A percentile compares a stretch with the other conserved stretches of the same genome.
These are phyloP conservation scores for Talaromyces sp. DNA, from an alignment of 2,329 filamentous ascomycete genomes.

Conservation along the genomic window DNA sequence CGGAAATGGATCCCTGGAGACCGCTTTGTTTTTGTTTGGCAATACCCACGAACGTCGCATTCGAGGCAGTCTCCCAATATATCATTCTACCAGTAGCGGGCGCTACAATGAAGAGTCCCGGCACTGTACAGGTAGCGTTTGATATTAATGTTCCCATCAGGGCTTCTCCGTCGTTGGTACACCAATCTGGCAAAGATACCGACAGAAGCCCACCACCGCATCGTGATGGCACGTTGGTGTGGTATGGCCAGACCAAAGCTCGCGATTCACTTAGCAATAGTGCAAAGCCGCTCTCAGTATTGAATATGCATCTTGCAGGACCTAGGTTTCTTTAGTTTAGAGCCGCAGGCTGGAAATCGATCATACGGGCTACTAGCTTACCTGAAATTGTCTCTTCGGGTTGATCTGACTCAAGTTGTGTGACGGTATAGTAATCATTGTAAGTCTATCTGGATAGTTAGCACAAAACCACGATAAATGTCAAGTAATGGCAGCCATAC, in stretches of 20 bases:
- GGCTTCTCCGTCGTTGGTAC: constrained; percentile 65
- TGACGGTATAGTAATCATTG: constrained; percentile 80
- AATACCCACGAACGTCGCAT: constrained; percentile 77
- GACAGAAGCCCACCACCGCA: constrained; percentile 64
- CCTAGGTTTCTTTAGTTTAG: constrained; percentile 43
- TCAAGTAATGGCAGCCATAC: constrained; percentile 27
- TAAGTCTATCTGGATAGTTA: constrained; percentile 59
- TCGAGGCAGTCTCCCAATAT: constrained; percentile 95
- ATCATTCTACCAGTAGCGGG: constrained; percentile 79
- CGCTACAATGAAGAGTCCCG: constrained; percentile 83
- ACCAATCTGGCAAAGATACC: constrained; percentile 73
- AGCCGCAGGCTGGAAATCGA: constrained; percentile 19
- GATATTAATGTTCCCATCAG: constrained; percentile 82
- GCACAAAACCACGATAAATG: neutral
- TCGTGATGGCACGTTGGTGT: constrained; percentile 39
- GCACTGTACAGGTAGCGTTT: constrained; percentile 71
- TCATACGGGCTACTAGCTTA: constrained; percentile 30
- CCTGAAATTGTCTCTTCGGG: constrained; percentile 64
- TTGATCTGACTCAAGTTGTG: constrained; percentile 78
- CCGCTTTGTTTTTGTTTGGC: constrained; percentile 79
- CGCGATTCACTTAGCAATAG: constrained; percentile 77
- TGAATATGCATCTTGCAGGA: constrained; percentile 64
- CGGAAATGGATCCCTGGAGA: constrained; percentile 70
- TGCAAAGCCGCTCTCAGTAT: constrained; percentile 68
- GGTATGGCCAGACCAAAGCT: constrained; percentile 90